Percentiles rank a stretch among this genome's conserved stretches.
phyloP scores from a whole-genome alignment of 1,139 yeast genomes.

The Geotrichum aggregatum region DNA sequence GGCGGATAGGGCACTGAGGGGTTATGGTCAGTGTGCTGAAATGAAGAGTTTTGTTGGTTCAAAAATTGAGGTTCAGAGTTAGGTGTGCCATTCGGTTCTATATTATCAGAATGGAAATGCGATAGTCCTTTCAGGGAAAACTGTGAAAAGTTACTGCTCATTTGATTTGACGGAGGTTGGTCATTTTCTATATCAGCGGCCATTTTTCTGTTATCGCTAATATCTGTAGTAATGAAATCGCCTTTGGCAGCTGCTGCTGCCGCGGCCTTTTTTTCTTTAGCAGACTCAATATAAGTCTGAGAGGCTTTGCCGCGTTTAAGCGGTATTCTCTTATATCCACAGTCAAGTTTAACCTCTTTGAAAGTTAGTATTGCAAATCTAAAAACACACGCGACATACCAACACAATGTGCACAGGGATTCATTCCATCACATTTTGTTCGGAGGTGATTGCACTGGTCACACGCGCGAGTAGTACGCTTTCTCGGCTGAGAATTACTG shows the following conservation, averaged over 20 bases:
- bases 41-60: background rate
- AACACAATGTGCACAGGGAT: constrained; percentile 41
- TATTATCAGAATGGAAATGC: constrained; percentile 1
- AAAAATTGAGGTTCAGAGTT: background rate
- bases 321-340: constrained; percentile 41
- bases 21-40: background rate
- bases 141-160: constrained; percentile 1
- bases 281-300: constrained; percentile 28
- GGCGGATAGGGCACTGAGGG: background rate
- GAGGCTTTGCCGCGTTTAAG: constrained; percentile 43
- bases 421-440: constrained; percentile 43
- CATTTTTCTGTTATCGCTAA: constrained; percentile 15
- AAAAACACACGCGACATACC: constrained; percentile 25
- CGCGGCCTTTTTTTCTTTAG: constrained; percentile 21
- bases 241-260: constrained; percentile 8
- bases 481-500: constrained; percentile 20
- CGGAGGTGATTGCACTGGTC: constrained; percentile 43
- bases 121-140: constrained; percentile 10
- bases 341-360: constrained; percentile 31
- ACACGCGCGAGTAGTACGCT: constrained; percentile 41
- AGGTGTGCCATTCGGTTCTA: background rate
- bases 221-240: constrained; percentile 14
- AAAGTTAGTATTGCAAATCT: background rate
- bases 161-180: constrained; percentile 8
- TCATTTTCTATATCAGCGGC: constrained; percentile 5